Evolutionary conservation across 2,329 filamentous ascomycete genomes (phyloP).

Genomic region (Phialemoniopsis sp.): DNA sequence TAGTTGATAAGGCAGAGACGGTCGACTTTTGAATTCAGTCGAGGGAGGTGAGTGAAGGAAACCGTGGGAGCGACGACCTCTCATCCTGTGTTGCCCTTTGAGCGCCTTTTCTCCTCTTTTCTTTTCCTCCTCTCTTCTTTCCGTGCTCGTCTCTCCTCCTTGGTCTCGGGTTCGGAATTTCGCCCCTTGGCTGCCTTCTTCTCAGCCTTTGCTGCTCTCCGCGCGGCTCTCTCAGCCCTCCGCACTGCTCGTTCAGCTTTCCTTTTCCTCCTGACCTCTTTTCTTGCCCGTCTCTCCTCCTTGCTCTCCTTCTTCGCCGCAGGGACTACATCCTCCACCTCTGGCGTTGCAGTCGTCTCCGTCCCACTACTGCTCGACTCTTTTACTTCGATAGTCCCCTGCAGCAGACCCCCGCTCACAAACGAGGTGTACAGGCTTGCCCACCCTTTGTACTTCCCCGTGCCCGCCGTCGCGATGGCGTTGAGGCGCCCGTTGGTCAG

Average conservation of each 20-base stretch:
- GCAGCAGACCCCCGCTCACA: slow-evolving; percentile 73
- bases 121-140: slow-evolving; percentile 38
- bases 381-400: slow-evolving; percentile 57
- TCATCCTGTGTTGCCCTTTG: slow-evolving; percentile 14
- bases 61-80: slow-evolving; percentile 11
- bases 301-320: slow-evolving; percentile 12
- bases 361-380: slow-evolving; percentile 5
- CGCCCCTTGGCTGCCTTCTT: slow-evolving; percentile 38
- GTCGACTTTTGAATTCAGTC: too few species aligned
- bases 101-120: slow-evolving; percentile 22
- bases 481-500: slow-evolving; percentile 48
- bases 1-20: background rate
- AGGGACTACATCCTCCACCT: slow-evolving; percentile 21
- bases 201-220: slow-evolving; percentile 26
- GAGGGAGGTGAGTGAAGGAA: too few species aligned
- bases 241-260: slow-evolving; percentile 23
- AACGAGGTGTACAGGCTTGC: slow-evolving; percentile 78
- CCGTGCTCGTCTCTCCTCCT: slow-evolving; percentile 35
- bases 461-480: slow-evolving; percentile 46
- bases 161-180: slow-evolving; percentile 37
- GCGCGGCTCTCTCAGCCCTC: slow-evolving; percentile 25
- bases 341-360: slow-evolving; percentile 18
- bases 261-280: slow-evolving; percentile 23
- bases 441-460: slow-evolving; percentile 53
- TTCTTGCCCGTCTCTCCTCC: slow-evolving; percentile 27